Percentiles rank a stretch among this genome's conserved stretches.
phyloP scores from a whole-genome alignment of 352 stramenopile genomes.

The Pythium myriotylum region DNA sequence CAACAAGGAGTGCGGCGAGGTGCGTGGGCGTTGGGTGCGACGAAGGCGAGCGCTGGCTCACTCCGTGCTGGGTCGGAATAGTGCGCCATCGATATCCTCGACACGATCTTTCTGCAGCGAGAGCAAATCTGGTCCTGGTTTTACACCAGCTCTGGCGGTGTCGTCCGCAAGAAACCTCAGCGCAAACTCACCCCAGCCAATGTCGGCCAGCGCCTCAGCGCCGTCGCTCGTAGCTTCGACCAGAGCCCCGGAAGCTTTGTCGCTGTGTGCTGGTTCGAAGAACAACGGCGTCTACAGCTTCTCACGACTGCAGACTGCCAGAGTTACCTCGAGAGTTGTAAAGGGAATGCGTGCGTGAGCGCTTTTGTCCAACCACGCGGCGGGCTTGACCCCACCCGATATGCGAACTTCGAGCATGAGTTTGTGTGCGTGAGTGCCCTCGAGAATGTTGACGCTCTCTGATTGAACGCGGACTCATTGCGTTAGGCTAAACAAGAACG shows the following conservation, averaged over 20 bases:
- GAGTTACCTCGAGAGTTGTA: conserved; percentile 47
- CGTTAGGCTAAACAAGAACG: conserved; percentile 58
- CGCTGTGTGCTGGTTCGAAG: conserved; percentile 71
- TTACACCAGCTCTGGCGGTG: conserved; percentile 47
- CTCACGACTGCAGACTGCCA: conserved; percentile 50
- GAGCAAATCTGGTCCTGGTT: conserved; percentile 85
- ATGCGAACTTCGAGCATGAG: conserved; percentile 80
- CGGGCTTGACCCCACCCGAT: conserved; percentile 61
- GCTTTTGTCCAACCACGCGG: conserved; percentile 67
- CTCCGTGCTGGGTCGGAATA: not conserved
- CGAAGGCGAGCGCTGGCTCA: not conserved
- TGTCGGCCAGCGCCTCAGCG: conserved; percentile 46
- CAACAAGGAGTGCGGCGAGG: conserved; percentile 56
- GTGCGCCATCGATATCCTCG: conserved; percentile 56
- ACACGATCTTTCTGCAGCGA: conserved; percentile 76
- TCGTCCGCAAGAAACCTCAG: conserved; percentile 64
- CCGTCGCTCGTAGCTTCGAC: conserved; percentile 31
- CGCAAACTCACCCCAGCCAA: conserved; percentile 47
- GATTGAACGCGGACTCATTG: not conserved
- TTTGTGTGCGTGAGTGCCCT: conserved; percentile 45
- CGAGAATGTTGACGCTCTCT: not conserved
- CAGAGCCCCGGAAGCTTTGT: conserved; percentile 26
- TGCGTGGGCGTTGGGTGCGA: not conserved
- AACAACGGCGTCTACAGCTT: conserved; percentile 54
- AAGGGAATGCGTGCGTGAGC: conserved; percentile 46